Evolutionary conservation across 2,329 filamentous ascomycete genomes (phyloP).

Genomic region (Pseudocercospora crystallina): DNA sequence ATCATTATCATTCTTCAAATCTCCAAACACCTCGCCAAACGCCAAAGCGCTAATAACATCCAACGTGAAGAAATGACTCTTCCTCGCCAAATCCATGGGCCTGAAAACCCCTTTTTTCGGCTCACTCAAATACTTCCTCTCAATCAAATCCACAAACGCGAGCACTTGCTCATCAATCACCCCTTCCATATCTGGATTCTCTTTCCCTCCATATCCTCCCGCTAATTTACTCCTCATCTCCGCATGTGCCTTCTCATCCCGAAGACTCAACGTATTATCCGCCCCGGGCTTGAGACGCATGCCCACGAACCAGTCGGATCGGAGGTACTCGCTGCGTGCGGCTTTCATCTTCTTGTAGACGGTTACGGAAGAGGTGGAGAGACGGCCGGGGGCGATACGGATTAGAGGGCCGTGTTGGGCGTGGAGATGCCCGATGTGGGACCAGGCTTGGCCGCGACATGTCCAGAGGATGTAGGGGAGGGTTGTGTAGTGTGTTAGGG

Average conservation of each 20-base stretch:
- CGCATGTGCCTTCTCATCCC: conserved; percentile 7
- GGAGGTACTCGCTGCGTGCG: background rate
- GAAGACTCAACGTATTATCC: conserved; percentile 11
- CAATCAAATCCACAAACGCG: conserved; percentile 6
- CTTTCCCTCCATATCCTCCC: conserved; percentile 13
- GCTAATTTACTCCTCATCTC: conserved; percentile 8
- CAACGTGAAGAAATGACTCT: conserved; percentile 13
- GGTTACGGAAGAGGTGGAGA: conserved; percentile 10
- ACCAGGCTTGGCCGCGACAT: conserved; percentile 3
- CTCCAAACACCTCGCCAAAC: conserved; percentile 12
- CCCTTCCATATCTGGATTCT: conserved; percentile 9
- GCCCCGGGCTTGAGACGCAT: conserved; percentile 10
- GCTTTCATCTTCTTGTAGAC: conserved; percentile 13
- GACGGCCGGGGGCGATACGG: conserved; percentile 8
- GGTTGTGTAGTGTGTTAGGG: conserved; percentile 4
- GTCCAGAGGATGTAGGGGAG: conserved; percentile 9
- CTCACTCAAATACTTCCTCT: conserved; percentile 8
- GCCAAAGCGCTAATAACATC: conserved; percentile 13
- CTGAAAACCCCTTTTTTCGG: background rate
- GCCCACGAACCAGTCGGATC: conserved; percentile 14
- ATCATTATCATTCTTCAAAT: conserved; percentile 6
- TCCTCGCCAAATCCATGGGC: conserved; percentile 13
- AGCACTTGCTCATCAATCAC: conserved; percentile 9
- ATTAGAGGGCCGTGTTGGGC: conserved; percentile 3
- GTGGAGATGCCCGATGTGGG: conserved; percentile 6